Evolutionary conservation across 805 yeast species (phyloP), one percentile per base, ranked within the genome.

Genomic region (Candida orba): DNA sequence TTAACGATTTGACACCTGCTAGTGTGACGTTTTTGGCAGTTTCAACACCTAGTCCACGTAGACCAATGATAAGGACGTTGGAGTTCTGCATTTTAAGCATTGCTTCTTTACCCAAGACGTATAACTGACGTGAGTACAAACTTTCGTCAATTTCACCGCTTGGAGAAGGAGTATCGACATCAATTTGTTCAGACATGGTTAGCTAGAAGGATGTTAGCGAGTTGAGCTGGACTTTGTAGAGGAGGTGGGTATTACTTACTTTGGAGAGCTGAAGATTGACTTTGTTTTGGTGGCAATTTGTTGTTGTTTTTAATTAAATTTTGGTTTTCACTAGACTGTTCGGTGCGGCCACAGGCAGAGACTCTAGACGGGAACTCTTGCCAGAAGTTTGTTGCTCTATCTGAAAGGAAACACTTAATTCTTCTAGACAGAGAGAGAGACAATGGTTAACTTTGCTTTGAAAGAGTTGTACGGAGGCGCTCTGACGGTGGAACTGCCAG

Each of bases 51-150:
- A 93, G 70, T 39, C 99, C 99, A 60, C 79, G 82, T 44, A 91
- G 69, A 4, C 99, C 99, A 50, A 90, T 78, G 39, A 93, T 73
- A 40, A 93, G 75, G n/a, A 93, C 96, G 56, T 85, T 88, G 23
- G 98, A 89, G 52, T 78, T 74, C 57, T 90, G 96, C 97, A 93
- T 86, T 64, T 88, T 86, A 56, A 90, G 71, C 99, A 93, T 93
- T 41, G 99, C 99, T 52, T 93, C 99, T 57, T 87, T 89, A 49
- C 99, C 99, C 52, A 93, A 68, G 41, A 93, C 99, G 57, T 91
- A 88, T 65, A 93, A 77, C 69, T 93, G 99, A 64, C 99, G 87
- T 34, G 98, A 90, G 73, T 93, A 93, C 53, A 93, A 75, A 46
- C 95, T 75, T 72, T 93, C 99, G 63, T 93, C 99, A 57, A 93